A percentile compares a stretch with the other conserved stretches of the same genome.
Conservation (phyloP, 257 asterid species). For the Euphrasia confusa region DNA sequence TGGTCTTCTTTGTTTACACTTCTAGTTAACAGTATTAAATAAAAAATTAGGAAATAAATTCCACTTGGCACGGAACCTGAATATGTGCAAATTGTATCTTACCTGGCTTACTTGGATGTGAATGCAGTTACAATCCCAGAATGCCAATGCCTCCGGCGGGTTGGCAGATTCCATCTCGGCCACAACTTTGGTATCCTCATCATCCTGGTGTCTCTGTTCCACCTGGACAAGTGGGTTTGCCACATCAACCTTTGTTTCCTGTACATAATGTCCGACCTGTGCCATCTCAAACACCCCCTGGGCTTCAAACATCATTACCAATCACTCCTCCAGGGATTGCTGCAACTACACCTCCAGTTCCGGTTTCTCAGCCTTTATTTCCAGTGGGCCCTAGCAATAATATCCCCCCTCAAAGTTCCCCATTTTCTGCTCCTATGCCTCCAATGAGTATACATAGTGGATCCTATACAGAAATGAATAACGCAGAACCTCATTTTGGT, state of each 20-base stretch:
- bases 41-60: neutral
- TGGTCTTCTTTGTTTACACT: conserved; percentile 1
- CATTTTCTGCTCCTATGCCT: conserved; percentile 47
- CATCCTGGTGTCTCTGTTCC: conserved; percentile 56
- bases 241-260: conserved; percentile 82
- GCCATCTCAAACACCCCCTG: conserved; percentile 46
- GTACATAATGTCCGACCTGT: conserved; percentile 61
- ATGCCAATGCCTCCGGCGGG: conserved; percentile 55
- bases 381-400: conserved; percentile 60
- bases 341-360: conserved; percentile 36
- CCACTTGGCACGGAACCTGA: neutral
- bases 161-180: conserved; percentile 50
- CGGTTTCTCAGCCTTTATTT: conserved; percentile 74
- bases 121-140: conserved; percentile 65
- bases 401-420: conserved; percentile 43
- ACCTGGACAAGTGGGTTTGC: conserved; percentile 59
- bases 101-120: conserved; percentile 16
- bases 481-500: conserved; percentile 38
- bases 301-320: conserved; percentile 39
- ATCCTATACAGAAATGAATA: conserved; percentile 38
- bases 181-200: conserved; percentile 77
- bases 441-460: conserved; percentile 38
- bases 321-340: conserved; percentile 72
- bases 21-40: neutral
- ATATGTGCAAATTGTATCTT: conserved; percentile 1